Evolutionary conservation across 257 asterid species (phyloP), one percentile per base, ranked within the genome.

Genomic region (Nyctanthes arbortristis): DNA sequence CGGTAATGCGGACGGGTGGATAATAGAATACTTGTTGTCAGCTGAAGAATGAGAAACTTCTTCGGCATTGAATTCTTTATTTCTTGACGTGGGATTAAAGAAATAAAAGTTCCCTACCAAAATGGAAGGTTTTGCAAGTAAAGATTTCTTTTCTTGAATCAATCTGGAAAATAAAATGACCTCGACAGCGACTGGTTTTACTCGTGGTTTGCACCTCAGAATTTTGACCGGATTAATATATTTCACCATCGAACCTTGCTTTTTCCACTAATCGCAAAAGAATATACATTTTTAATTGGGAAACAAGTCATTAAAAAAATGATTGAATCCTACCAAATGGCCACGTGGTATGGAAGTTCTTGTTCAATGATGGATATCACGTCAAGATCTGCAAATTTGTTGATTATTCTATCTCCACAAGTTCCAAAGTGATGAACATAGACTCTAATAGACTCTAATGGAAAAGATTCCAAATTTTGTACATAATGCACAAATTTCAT

Each of bases 21-120:
- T 49, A 20, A 22, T 49, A 18, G 58, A 55, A 28, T 4, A 45
- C 59, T 71, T 24, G n/a, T n/a, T n/a, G 73, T 68, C 28, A 71
- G 61, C 58, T 7, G 63, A 75, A 72, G 71, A 61, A 68, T 79
- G 73, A 69, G 92, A 70, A 78, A 78, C 77, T 80, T 78, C 56
- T 68, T 67, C 37, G 5, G 69, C 65, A 66, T 71, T 73, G 78
- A 47, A 71, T 81, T 63, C 31, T 66, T 63, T 58, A 70, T 77
- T 73, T 79, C 39, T 74, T 66, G 81, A 67, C 71, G 68, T 65
- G 62, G 75, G 63, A 73, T 74, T 68, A 43, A 65, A 71, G 40
- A 58, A 25, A 52, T 22, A 14, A 55, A 27, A 49, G 45, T 3
- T 10, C 14, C 32, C 22, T 65, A 31, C 68, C 59, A 20, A 68